Evolutionary conservation across 192 early-diverging fungal genomes (phyloP).

Genomic region (Podila epicladia): DNA sequence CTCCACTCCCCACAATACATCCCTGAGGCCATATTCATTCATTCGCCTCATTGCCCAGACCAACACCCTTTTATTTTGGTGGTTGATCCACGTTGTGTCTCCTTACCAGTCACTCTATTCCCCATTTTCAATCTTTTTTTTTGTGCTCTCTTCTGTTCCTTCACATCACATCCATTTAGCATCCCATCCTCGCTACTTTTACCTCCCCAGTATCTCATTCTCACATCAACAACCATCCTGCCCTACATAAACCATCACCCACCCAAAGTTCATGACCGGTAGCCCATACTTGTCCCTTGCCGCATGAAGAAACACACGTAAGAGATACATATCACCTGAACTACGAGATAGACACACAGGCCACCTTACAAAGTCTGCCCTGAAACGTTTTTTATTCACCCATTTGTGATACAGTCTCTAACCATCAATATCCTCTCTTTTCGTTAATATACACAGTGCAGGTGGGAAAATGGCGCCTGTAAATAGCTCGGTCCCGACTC

Average conservation of each 20-base stretch:
- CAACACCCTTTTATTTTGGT: not conserved
- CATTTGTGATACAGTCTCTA: too few relatives aligned
- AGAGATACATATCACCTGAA: too few relatives aligned
- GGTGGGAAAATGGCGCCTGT: too few relatives aligned
- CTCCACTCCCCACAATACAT: not conserved
- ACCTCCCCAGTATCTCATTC: not conserved
- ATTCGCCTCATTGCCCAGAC: not conserved
- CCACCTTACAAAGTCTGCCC: too few relatives aligned
- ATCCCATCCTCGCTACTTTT: not conserved
- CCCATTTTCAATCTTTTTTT: not conserved
- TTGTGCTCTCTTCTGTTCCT: not conserved
- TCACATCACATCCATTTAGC: not conserved
- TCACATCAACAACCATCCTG: not conserved
- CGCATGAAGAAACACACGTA: too few relatives aligned
- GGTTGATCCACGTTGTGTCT: not conserved
- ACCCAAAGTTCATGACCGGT: too few relatives aligned
- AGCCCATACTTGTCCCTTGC: too few relatives aligned
- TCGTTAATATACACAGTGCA: too few relatives aligned
- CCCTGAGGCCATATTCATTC: not conserved
- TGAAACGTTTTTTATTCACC: too few relatives aligned
- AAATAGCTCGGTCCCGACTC: too few relatives aligned
- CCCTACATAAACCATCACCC: not conserved
- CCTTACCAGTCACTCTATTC: not conserved
- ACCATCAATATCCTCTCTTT: too few relatives aligned
- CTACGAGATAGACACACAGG: too few relatives aligned